Conservation (phyloP, 2,329 filamentous ascomycete genomes). For the Colletotrichum liaoningense region DNA sequence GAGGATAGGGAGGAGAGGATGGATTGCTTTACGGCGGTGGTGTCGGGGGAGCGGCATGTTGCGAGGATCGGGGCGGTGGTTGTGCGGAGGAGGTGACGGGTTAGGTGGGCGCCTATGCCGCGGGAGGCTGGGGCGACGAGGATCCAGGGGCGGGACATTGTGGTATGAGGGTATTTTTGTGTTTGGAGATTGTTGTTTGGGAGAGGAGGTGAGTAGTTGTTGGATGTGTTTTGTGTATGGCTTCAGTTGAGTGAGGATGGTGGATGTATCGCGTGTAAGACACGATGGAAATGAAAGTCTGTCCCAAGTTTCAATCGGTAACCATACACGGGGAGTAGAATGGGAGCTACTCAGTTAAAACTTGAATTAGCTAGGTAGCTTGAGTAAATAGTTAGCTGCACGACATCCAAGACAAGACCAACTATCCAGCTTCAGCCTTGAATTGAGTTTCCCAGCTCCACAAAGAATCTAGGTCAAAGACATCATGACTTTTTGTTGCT, state of each 20-base stretch:
- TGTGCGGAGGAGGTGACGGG: constrained; percentile 58
- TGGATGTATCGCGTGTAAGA: too few species aligned
- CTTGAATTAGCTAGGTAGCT: background rate
- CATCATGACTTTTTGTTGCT: constrained; percentile 34
- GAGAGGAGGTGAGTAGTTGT: background rate
- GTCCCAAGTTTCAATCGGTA: too few species aligned
- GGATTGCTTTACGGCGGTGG: constrained; percentile 46
- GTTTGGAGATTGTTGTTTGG: background rate
- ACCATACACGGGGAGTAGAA: too few species aligned
- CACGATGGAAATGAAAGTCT: too few species aligned
- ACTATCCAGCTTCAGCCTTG: background rate
- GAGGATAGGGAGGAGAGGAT: constrained; percentile 45
- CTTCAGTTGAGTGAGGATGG: background rate
- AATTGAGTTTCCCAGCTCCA: constrained; percentile 11
- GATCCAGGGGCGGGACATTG: constrained; percentile 62
- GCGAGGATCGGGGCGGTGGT: constrained; percentile 61
- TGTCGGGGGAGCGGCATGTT: constrained; percentile 51
- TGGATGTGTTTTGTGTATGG: background rate
- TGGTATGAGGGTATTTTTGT: background rate
- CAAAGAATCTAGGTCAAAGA: constrained; percentile 26
- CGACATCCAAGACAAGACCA: background rate
- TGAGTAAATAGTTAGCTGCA: background rate
- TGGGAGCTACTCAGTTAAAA: background rate
- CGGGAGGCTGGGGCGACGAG: constrained; percentile 59
- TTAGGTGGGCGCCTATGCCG: constrained; percentile 61